Conservation (phyloP, 345 rosid species). For the Acer campestre region DNA sequence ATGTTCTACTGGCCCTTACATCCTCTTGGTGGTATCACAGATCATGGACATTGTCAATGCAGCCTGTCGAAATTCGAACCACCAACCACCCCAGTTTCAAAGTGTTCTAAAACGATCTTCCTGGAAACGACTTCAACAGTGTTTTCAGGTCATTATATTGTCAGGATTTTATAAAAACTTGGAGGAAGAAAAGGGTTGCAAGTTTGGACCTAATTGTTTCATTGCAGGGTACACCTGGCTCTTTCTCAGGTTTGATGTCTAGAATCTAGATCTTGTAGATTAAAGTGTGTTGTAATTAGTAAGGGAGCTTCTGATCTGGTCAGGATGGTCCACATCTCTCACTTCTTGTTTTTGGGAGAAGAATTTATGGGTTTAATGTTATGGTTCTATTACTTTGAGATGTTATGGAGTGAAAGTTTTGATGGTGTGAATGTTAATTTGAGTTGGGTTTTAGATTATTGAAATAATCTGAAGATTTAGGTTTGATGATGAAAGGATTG, state of each 20-base stretch:
- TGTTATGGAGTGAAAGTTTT: too few species aligned
- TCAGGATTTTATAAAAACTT: slow-evolving; percentile 19
- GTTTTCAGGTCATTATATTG: slow-evolving; percentile 19
- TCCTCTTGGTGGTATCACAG: slow-evolving; percentile 11
- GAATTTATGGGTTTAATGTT: too few species aligned
- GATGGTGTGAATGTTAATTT: too few species aligned
- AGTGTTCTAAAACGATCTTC: slow-evolving; percentile 30
- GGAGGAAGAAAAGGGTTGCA: slow-evolving; percentile 14
- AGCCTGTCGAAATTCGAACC: background rate
- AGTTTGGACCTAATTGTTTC: slow-evolving; percentile 14
- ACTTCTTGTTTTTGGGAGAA: too few species aligned
- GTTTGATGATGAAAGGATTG: too few species aligned
- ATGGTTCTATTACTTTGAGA: too few species aligned
- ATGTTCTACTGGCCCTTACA: slow-evolving; percentile 32
- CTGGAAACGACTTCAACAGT: slow-evolving; percentile 30
- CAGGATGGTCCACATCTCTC: too few species aligned
- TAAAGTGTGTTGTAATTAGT: too few species aligned
- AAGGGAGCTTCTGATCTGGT: too few species aligned
- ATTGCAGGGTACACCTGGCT: slow-evolving; percentile 25
- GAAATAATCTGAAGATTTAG: too few species aligned
- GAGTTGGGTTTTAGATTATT: too few species aligned
- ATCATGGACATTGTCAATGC: slow-evolving; percentile 8
- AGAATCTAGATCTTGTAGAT: background rate
- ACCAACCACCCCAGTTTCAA: slow-evolving; percentile 9
- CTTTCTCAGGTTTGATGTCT: slow-evolving; percentile 20